A percentile compares a stretch with the other conserved stretches of the same genome.
Evolutionary conservation across 306 rosid genomes (phyloP).

Genomic region (Arachis stenosperma): DNA sequence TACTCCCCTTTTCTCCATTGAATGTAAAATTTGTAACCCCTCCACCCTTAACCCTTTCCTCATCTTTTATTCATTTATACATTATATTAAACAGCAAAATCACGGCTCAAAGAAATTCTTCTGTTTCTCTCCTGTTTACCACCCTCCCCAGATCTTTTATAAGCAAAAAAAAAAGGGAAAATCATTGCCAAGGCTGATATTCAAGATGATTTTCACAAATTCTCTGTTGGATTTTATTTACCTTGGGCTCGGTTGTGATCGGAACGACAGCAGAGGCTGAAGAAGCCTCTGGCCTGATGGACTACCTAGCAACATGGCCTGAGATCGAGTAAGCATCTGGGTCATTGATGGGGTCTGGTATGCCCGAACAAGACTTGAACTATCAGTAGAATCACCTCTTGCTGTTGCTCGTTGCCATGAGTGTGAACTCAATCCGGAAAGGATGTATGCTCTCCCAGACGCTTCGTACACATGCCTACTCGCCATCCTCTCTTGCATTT

Average conservation of each 20-base stretch:
- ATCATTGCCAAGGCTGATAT: conserved; percentile 41
- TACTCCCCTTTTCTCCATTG: conserved; percentile 49
- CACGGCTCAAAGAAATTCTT: conserved; percentile 57
- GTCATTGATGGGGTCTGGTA: conserved; percentile 97
- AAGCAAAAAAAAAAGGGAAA: conserved; percentile 50
- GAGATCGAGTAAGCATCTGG: conserved; percentile 97
- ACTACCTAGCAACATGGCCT: conserved; percentile 76
- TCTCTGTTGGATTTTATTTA: conserved; percentile 43
- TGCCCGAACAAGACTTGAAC: conserved; percentile 83
- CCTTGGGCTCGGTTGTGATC: conserved; percentile 88
- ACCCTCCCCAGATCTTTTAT: conserved; percentile 40
- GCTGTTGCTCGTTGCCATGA: conserved; percentile 99
- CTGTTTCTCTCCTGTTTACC: conserved; percentile 51
- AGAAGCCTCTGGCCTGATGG: conserved; percentile 84
- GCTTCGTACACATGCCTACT: conserved; percentile 96
- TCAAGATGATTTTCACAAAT: conserved; percentile 41
- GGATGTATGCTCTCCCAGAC: conserved; percentile 95
- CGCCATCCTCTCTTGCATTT: conserved; percentile 95
- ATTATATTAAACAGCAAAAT: conserved; percentile 62
- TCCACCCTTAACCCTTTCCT: conserved; percentile 55
- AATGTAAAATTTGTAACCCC: conserved; percentile 47
- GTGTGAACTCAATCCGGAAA: conserved; percentile 96
- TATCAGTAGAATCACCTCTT: conserved; percentile 91
- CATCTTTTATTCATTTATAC: conserved; percentile 79
- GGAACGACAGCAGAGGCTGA: conserved; percentile 65